Evolutionary conservation across 2,329 filamentous ascomycete genomes (phyloP).

Genomic region (Ceratocystis variospora): DNA sequence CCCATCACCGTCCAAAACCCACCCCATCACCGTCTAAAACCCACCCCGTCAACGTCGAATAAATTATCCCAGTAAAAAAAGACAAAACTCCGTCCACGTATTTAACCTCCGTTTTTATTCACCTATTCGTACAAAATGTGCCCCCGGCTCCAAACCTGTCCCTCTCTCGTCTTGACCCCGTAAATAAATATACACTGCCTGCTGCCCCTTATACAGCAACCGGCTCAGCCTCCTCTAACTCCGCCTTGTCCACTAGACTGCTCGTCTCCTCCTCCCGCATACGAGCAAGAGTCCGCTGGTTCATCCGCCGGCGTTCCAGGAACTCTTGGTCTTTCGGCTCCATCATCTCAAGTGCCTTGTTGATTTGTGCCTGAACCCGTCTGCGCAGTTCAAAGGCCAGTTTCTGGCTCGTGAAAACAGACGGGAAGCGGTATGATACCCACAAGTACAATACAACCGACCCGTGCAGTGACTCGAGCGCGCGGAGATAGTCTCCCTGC

Average conservation of each 20-base stretch:
- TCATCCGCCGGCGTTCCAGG: conserved; percentile 26
- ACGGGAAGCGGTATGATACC: conserved; percentile 79
- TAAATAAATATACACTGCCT: neutral
- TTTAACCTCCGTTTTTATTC: neutral
- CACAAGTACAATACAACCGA: conserved; percentile 76
- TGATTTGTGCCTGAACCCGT: conserved; percentile 63
- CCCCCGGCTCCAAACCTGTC: too few species aligned
- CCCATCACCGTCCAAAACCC: too few species aligned
- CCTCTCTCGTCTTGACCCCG: neutral
- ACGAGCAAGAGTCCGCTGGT: conserved; percentile 18
- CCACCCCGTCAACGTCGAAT: too few species aligned
- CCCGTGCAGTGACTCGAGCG: conserved; percentile 68
- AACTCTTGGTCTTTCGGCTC: conserved; percentile 30
- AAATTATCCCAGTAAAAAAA: neutral
- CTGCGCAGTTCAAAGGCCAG: conserved; percentile 68
- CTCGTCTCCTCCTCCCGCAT: conserved; percentile 20
- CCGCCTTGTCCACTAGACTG: conserved; percentile 21
- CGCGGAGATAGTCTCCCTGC: conserved; percentile 44
- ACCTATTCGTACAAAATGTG: neutral
- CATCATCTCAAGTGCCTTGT: conserved; percentile 35
- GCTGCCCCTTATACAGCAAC: neutral
- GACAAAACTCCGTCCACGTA: neutral
- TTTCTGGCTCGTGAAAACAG: conserved; percentile 60
- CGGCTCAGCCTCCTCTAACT: conserved; percentile 15
- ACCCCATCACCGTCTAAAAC: too few species aligned